These are phyloP conservation scores for Syncephalastrum monosporum DNA, from an alignment of 371 early-diverging fungal species.

Conservation along the genomic window DNA sequence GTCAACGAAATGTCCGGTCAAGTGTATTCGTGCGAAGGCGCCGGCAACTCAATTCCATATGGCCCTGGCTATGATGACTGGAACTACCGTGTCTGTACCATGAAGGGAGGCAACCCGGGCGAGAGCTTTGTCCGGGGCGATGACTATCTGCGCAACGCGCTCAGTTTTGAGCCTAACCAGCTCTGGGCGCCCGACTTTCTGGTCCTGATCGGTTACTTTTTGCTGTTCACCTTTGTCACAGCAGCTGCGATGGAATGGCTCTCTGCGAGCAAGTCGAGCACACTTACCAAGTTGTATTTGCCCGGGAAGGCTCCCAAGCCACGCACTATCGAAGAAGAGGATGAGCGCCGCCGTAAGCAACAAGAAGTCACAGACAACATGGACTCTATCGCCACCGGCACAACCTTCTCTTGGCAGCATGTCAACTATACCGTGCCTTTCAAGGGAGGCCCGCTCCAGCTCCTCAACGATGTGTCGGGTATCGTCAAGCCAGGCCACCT, in stretches of 20 bases:
- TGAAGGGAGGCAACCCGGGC: slow-evolving; percentile 58
- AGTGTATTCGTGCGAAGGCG: slow-evolving; percentile 50
- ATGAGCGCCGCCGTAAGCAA: slow-evolving; percentile 17
- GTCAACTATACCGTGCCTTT: slow-evolving; percentile 49
- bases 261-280: slow-evolving; percentile 43
- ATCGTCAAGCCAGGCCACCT: slow-evolving; percentile 66
- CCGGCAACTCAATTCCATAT: slow-evolving; percentile 50
- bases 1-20: slow-evolving; percentile 72
- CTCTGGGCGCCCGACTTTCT: slow-evolving; percentile 41
- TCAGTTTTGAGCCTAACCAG: slow-evolving; percentile 30
- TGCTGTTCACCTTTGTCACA: slow-evolving; percentile 42
- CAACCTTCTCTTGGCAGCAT: slow-evolving; percentile 48
- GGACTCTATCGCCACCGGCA: slow-evolving; percentile 30
- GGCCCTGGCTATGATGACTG: slow-evolving; percentile 56
- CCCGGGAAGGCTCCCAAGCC: slow-evolving; percentile 31
- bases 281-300: slow-evolving; percentile 51
- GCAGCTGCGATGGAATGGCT: slow-evolving; percentile 47
- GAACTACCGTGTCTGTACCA: slow-evolving; percentile 61
- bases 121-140: slow-evolving; percentile 53
- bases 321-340: slow-evolving; percentile 21
- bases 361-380: slow-evolving; percentile 13
- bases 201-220: slow-evolving; percentile 42
- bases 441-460: slow-evolving; percentile 45
- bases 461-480: slow-evolving; percentile 44
- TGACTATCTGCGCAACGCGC: slow-evolving; percentile 60